Evolutionary conservation across 805 yeast species (phyloP), one percentile per base, ranked within the genome.

Genomic region (Pichia heedii): DNA sequence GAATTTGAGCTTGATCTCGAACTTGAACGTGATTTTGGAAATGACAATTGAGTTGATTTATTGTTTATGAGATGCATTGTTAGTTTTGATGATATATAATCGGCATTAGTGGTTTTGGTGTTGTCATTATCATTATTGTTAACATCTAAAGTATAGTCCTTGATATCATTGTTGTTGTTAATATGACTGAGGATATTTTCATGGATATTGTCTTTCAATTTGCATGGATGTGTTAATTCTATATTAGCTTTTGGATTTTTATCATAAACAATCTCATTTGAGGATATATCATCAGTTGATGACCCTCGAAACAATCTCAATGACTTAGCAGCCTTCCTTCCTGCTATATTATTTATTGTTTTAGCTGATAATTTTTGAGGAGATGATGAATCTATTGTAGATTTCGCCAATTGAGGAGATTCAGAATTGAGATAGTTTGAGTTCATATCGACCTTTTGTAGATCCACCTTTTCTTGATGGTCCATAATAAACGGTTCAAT

Each of bases 231-330:
- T 16, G 37, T 33, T 21, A 44, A 29, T 33, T 37, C 43, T 22
- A 26, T 27, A 26, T 26, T 21, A 13, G 20, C 37, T 7, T 40
- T 19, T 15, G 26, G 27, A 21, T 16, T 29, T 13, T 16, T n/a
- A 29, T 29, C 32, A 29, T 29, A 29, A 29, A 29, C 16, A 13
- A 29, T 13, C 13, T 29, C 34, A 32, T 16, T 32, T 16, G 20
- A 32, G 7, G 34, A 32, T 32, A 4, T 9, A 32, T 32, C 30
- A 8, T 41, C 45, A 22, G 41, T 37, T 8, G 42, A 9, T 18
- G 45, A 45, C 33, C 45, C 44, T 32, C 76, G 65, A 53, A 79
- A 79, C 13, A 79, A 58, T 36, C 81, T 61, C 21, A 78, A 58
- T 1, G 81, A 69, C 49, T 61, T 61, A 41, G 66, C 70, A 1